phyloP scores from a whole-genome alignment of 164 flowering plant species.

The Houttuynia cordata region DNA sequence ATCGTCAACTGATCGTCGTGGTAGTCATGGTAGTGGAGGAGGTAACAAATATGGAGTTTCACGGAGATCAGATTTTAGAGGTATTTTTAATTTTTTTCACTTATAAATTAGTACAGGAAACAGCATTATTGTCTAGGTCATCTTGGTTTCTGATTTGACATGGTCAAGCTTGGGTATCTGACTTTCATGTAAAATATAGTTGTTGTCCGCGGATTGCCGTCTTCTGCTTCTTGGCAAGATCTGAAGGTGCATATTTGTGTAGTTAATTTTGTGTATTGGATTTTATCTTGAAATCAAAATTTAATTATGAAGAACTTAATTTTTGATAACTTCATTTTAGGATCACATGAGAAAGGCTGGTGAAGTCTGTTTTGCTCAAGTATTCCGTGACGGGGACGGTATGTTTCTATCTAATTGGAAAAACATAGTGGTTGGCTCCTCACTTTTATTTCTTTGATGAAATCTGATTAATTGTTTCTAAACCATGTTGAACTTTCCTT shows the following conservation, averaged over 20 bases:
- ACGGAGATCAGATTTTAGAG: conserved; percentile 86
- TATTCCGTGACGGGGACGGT: conserved; percentile 80
- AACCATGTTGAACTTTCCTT: no score
- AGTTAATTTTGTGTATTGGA: no score
- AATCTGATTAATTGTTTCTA: no score
- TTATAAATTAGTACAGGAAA: background rate
- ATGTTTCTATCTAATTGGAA: conserved; percentile 7
- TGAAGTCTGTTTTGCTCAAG: conserved; percentile 94
- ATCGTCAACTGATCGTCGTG: conserved; percentile 70
- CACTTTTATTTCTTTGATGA: no score
- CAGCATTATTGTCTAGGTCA: no score
- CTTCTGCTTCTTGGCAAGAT: conserved; percentile 99
- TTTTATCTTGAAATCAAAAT: no score
- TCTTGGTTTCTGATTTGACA: no score
- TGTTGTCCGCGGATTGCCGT: conserved; percentile 86
- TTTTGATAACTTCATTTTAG: conserved; percentile 24
- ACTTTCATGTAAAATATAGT: conserved; percentile 24
- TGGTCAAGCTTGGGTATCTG: no score
- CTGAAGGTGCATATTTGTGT: conserved; percentile 51
- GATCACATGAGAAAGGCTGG: conserved; percentile 99
- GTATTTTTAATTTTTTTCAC: conserved; percentile 14
- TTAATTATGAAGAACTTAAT: no score
- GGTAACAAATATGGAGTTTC: conserved; percentile 49
- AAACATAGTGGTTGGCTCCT: background rate
- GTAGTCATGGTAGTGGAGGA: conserved; percentile 34